Evolutionary conservation across 371 early-diverging fungal species (phyloP).

Genomic region (Saksenaea oblongispora): DNA sequence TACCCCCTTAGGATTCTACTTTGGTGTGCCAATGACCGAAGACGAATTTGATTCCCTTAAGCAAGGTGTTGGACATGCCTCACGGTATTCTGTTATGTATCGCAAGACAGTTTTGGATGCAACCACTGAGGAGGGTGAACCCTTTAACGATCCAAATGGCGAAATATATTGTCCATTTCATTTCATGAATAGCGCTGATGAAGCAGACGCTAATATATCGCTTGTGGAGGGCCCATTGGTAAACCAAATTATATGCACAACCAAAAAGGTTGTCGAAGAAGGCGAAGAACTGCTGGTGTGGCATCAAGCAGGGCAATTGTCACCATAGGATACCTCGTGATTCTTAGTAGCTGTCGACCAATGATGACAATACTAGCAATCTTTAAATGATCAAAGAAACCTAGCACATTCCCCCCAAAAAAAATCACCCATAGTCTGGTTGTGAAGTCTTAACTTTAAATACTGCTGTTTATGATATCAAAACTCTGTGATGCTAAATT

Average conservation of each 20-base stretch:
- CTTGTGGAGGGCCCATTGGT: slow-evolving; percentile 78
- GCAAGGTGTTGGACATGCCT: slow-evolving; percentile 59
- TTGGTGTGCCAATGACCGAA: slow-evolving; percentile 88
- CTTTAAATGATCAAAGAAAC: neutral
- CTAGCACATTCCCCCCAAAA: too few relatives aligned
- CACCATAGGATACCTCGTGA: slow-evolving; percentile 24
- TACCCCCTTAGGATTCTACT: slow-evolving; percentile 80
- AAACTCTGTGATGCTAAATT: too few relatives aligned
- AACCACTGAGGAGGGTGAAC: slow-evolving; percentile 75
- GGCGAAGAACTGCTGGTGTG: slow-evolving; percentile 86
- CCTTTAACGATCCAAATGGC: slow-evolving; percentile 66
- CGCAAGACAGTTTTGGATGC: slow-evolving; percentile 84
- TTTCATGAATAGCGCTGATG: slow-evolving; percentile 83
- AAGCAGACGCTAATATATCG: slow-evolving; percentile 60
- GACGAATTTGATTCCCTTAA: slow-evolving; percentile 73
- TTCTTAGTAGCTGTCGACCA: neutral
- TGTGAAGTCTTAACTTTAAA: too few relatives aligned
- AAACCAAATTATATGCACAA: slow-evolving; percentile 83
- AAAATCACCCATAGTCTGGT: too few relatives aligned
- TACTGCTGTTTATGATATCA: too few relatives aligned
- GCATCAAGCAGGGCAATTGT: slow-evolving; percentile 63
- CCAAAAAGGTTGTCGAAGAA: slow-evolving; percentile 61
- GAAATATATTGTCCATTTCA: slow-evolving; percentile 83
- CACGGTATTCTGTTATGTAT: slow-evolving; percentile 88
- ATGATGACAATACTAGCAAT: neutral